Evolutionary conservation across 768 basidiomycete genomes (phyloP), one percentile per base, ranked within the genome.

Genomic region (Trametes maxima): DNA sequence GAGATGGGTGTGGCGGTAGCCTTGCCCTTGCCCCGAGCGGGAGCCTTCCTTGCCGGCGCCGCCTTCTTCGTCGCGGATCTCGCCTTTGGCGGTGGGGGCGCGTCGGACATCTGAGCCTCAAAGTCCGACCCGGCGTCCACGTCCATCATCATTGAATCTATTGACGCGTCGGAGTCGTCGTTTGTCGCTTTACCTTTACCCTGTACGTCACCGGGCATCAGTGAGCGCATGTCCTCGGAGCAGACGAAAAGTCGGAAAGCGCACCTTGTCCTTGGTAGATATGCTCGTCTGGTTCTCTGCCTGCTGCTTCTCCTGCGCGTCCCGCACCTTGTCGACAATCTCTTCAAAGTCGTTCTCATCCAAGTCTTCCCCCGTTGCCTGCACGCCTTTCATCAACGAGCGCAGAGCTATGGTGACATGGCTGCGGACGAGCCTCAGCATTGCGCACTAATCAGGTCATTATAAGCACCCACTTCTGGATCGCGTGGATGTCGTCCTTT

Each of bases 401-500:
- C 84, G 85, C 64, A 94, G 69, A 3, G 84, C 79, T 42, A 74
- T 76, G 33, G 69, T 74, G 11, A 94, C 91, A 73, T 93, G 91
- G 45, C 91, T 93, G 57, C 25, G 46, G 7, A 28, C 36, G 13
- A 3, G n/a, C 1, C 22, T 55, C 28, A 55, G 17, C 22, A 13
- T 16, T 42, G 13, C 8, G 33, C 12, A 13, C 40, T 1, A 2
- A 24, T 28, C 21, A 24, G 16, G 19, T 36, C 19, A 35, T 37
- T 5, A 36, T 33, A 3, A n/a, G 14, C 4, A 83, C 90, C 65
- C 65, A 95, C 94, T 79, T 83, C 65, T 87, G 84, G 70, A 99
- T 96, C 10, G 96, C 94, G 77, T 95, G 91, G 28, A 85, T 87
- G 73, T 97, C 95, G 69, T 98, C 96, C 80, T 99, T 99, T 74